Conservation (phyloP, 371 early-diverging fungal genomes). For the Mortierella sp. region DNA sequence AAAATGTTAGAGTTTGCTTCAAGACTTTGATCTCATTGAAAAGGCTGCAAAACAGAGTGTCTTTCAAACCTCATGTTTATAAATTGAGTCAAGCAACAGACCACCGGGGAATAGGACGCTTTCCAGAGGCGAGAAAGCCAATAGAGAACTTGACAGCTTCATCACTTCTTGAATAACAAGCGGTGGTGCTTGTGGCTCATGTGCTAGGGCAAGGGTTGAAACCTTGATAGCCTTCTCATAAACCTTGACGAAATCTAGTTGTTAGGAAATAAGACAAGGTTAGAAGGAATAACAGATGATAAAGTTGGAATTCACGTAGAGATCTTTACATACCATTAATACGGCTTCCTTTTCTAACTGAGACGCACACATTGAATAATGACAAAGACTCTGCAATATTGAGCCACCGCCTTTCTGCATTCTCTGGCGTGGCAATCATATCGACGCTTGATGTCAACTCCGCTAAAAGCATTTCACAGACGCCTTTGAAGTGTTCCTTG, state of each 20-base stretch:
- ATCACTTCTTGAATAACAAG: slow-evolving; percentile 55
- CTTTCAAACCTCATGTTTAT: slow-evolving; percentile 57
- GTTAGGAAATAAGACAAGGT: background rate
- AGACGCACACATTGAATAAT: slow-evolving; percentile 63
- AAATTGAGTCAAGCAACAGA: slow-evolving; percentile 68
- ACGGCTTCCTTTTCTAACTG: slow-evolving; percentile 70
- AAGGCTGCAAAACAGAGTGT: background rate
- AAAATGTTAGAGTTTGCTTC: background rate
- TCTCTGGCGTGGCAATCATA: slow-evolving; percentile 19
- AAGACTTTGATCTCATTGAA: background rate
- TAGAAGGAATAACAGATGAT: slow-evolving; percentile 33
- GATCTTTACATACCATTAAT: slow-evolving; percentile 61
- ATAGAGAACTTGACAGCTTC: slow-evolving; percentile 59
- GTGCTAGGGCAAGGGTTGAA: slow-evolving; percentile 43
- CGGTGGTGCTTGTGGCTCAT: slow-evolving; percentile 41
- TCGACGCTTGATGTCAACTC: slow-evolving; percentile 58
- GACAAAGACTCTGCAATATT: slow-evolving; percentile 61
- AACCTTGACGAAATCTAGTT: slow-evolving; percentile 50
- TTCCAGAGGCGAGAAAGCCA: slow-evolving; percentile 72
- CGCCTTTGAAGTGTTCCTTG: slow-evolving; percentile 63
- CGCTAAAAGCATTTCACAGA: slow-evolving; percentile 63
- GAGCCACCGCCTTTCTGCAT: slow-evolving; percentile 53
- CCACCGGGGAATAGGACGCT: slow-evolving; percentile 72
- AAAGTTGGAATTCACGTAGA: slow-evolving; percentile 16
- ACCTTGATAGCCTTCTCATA: slow-evolving; percentile 54